A percentile compares a stretch with the other conserved stretches of the same genome.
phyloP scores from a whole-genome alignment of 805 yeast species.

The Pichia cabralensis region DNA sequence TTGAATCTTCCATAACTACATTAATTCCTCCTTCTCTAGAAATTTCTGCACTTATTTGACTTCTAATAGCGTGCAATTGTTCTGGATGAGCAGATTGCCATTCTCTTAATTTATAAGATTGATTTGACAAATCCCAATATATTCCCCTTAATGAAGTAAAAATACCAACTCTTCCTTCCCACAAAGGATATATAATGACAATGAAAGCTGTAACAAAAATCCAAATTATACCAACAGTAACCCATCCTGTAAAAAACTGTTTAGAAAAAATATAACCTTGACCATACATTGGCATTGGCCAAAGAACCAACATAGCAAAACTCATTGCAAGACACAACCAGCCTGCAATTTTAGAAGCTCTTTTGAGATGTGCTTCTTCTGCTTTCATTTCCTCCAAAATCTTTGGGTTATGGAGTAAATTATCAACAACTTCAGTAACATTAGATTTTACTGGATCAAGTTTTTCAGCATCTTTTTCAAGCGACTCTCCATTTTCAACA shows the following conservation, averaged over 20 bases:
- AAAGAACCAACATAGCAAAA: constrained; percentile 53
- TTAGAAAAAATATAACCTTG: constrained; percentile 64
- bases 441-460: constrained; percentile 21
- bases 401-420: constrained; percentile 13
- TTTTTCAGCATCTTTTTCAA: constrained; percentile 12
- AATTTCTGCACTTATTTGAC: constrained; percentile 42
- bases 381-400: constrained; percentile 23
- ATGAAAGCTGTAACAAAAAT: constrained; percentile 53
- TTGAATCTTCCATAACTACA: no score
- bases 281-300: constrained; percentile 97
- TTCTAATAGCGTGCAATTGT: constrained; percentile 59
- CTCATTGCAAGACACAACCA: constrained; percentile 52
- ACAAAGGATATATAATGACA: constrained; percentile 60
- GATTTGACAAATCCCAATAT: constrained; percentile 80
- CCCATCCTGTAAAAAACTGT: constrained; percentile 82
- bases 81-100: constrained; percentile 77
- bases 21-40: constrained; percentile 18
- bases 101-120: constrained; percentile 54
- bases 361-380: constrained; percentile 43
- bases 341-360: constrained; percentile 53
- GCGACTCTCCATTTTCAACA: constrained; percentile 15
- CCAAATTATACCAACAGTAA: constrained; percentile 76
- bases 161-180: constrained; percentile 65
- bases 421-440: constrained; percentile 22
- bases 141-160: constrained; percentile 61